These are phyloP conservation scores for Leccinellum luteum DNA, from an alignment of 768 basidiomycete genomes.

Conservation along the genomic window DNA sequence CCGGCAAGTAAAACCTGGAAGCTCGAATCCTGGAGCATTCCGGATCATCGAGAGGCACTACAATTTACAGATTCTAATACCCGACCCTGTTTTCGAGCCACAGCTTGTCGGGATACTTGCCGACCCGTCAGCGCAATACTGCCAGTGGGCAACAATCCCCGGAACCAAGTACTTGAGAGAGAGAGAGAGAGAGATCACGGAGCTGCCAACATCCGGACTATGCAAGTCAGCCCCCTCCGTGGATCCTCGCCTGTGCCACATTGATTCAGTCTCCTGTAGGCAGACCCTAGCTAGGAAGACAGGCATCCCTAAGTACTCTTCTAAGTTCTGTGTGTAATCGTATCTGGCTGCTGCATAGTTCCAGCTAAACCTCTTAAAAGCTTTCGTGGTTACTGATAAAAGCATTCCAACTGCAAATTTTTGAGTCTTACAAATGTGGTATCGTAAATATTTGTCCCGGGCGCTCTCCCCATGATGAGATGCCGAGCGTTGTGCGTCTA, in stretches of 20 bases:
- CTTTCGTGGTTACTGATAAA: too few species aligned
- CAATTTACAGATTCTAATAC: neutral
- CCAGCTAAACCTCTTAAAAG: too few species aligned
- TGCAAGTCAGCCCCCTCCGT: neutral
- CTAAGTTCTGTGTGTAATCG: too few species aligned
- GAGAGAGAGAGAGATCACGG: neutral
- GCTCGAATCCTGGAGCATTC: neutral
- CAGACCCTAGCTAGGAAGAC: too few species aligned
- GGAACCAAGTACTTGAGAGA: too few species aligned
- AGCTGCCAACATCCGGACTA: neutral
- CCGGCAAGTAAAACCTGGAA: neutral
- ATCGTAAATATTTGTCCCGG: slow-evolving; percentile 3
- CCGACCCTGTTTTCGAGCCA: neutral
- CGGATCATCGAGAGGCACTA: neutral
- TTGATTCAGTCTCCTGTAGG: too few species aligned
- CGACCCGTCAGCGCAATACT: too few species aligned
- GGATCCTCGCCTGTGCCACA: neutral
- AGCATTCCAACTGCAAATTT: too few species aligned
- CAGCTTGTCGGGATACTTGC: neutral
- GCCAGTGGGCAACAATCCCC: too few species aligned
- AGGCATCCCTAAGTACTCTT: too few species aligned
- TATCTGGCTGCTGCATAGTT: neutral
- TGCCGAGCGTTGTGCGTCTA: neutral
- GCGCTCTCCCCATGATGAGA: slow-evolving; percentile 6
- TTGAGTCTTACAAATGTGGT: too few species aligned